A percentile compares a stretch with the other conserved stretches of the same genome.
These are phyloP conservation scores for Paramecium tetraurelia DNA, from an alignment of 73 alveolate species.

Conservation along the genomic window DNA sequence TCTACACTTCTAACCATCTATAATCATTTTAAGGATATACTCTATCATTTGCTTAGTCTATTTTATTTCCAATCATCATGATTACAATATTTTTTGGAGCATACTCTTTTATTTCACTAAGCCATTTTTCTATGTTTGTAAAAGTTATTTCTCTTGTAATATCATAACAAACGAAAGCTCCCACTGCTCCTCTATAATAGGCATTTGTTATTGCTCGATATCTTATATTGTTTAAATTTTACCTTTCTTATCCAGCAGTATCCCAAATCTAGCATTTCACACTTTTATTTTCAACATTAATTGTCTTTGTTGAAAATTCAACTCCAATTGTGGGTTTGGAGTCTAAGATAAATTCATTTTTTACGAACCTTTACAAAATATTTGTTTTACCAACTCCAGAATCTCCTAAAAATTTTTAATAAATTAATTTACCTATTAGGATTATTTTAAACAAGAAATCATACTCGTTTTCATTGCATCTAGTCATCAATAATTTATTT, in stretches of 20 bases:
- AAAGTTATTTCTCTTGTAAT: conserved; percentile 48
- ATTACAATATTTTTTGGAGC: conserved; percentile 22
- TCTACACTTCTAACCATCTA: background rate
- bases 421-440: background rate
- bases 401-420: conserved; percentile 39
- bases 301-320: background rate
- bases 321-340: conserved; percentile 55
- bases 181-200: conserved; percentile 67
- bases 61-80: conserved; percentile 47
- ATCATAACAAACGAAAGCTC: conserved; percentile 65
- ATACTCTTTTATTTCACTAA: conserved; percentile 10
- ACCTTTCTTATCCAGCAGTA: conserved; percentile 92
- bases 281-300: background rate
- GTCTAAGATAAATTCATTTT: background rate
- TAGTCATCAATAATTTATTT: background rate
- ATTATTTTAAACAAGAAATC: background rate
- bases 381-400: conserved; percentile 64
- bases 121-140: conserved; percentile 53
- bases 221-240: background rate
- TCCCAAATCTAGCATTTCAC: conserved; percentile 88
- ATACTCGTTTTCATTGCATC: background rate
- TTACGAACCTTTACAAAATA: background rate
- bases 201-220: conserved; percentile 68
- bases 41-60: background rate
- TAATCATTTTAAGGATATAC: background rate